Evolutionary conservation across 371 early-diverging fungal species (phyloP).

Genomic region (Funneliformis caledonium): DNA sequence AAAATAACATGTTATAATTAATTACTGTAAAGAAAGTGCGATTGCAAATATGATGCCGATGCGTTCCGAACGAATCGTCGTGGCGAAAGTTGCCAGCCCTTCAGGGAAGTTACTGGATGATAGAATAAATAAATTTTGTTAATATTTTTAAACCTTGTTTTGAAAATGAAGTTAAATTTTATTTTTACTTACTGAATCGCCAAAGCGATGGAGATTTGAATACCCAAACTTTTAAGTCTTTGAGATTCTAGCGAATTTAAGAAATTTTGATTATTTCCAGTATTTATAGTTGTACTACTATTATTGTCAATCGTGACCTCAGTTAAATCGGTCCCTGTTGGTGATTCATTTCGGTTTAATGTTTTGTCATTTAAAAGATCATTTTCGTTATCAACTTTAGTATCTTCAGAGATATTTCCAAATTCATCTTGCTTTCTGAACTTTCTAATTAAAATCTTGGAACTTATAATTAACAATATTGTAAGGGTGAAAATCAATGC

Average conservation of each 20-base stretch:
- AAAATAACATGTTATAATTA: background rate
- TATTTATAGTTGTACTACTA: too few relatives aligned
- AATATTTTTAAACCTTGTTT: background rate
- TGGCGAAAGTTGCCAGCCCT: conserved; percentile 40
- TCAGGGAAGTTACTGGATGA: conserved; percentile 42
- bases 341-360: too few relatives aligned
- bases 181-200: conserved; percentile 37
- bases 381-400: background rate
- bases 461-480: conserved; percentile 3
- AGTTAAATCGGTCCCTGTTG: too few relatives aligned
- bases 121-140: background rate
- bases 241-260: background rate
- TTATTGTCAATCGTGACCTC: too few relatives aligned
- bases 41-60: conserved; percentile 40
- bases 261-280: background rate
- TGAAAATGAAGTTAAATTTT: background rate
- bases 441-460: background rate
- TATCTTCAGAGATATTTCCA: background rate
- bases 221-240: conserved; percentile 30
- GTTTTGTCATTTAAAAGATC: too few relatives aligned
- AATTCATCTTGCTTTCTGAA: background rate
- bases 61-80: conserved; percentile 16
- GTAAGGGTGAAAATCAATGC: conserved; percentile 29
- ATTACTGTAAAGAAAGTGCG: conserved; percentile 42
- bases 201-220: conserved; percentile 38